phyloP scores from a whole-genome alignment of 2,329 filamentous ascomycete genomes.

The Monosporascus sp. region DNA sequence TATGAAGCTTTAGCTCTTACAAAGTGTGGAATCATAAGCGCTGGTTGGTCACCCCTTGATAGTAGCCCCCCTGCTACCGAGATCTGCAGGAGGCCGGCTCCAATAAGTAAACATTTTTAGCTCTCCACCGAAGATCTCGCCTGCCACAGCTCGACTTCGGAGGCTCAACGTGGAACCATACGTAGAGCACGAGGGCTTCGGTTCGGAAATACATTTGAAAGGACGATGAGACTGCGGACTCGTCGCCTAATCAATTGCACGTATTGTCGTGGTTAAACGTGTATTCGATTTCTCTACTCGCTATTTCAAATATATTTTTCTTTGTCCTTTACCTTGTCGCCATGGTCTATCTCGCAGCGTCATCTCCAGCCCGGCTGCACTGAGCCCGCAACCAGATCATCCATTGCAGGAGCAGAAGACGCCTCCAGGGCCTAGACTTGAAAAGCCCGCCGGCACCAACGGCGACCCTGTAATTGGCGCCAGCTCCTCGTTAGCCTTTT shows the following conservation, averaged over 20 bases:
- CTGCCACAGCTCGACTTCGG: too few relatives aligned
- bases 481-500: not conserved
- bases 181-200: not conserved
- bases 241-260: not conserved
- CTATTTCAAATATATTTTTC: not conserved
- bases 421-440: not conserved
- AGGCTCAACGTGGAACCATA: not conserved
- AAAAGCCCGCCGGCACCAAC: not conserved
- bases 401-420: not conserved
- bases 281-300: not conserved
- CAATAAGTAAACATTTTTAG: too few relatives aligned
- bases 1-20: too few relatives aligned
- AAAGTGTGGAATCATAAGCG: too few relatives aligned
- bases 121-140: too few relatives aligned
- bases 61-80: too few relatives aligned
- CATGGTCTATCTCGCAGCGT: not conserved
- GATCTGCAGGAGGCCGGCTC: too few relatives aligned
- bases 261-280: not conserved
- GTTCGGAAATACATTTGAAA: not conserved
- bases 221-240: not conserved
- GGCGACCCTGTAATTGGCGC: not conserved
- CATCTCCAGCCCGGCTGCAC: not conserved
- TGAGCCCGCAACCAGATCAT: too few relatives aligned
- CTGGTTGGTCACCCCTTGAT: too few relatives aligned
- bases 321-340: not conserved